Evolutionary conservation across 441 rosid genomes (phyloP).

Genomic region (Syzygium malaccense): DNA sequence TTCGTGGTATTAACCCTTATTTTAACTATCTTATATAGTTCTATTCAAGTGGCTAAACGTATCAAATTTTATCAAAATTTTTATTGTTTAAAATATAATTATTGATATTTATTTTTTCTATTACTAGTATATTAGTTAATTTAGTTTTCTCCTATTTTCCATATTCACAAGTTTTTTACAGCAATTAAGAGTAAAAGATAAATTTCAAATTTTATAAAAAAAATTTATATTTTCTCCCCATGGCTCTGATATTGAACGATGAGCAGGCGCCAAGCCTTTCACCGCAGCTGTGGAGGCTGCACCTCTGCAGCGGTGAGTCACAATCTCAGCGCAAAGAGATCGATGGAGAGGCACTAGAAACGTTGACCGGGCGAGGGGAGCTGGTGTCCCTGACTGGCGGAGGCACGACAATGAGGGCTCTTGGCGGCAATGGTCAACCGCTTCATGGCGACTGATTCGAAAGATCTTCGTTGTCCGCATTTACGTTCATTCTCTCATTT

Average conservation of each 20-base stretch:
- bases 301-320: neutral
- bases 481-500: neutral
- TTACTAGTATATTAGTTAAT: no score
- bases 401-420: neutral
- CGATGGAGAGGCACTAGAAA: neutral
- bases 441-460: neutral
- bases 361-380: neutral
- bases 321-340: neutral
- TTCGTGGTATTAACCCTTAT: no score
- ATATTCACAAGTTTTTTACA: no score
- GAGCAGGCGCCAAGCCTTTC: neutral
- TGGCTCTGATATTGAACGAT: neutral
- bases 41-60: no score
- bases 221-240: neutral
- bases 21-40: neutral
- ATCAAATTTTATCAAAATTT: no score
- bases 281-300: neutral
- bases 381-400: neutral
- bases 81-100: no score
- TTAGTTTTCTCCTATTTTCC: no score
- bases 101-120: no score
- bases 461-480: neutral
- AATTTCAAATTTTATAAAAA: no score
- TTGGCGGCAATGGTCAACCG: neutral
- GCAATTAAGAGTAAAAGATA: no score